Evolutionary conservation across 1,139 yeast species (phyloP), one percentile per base, ranked within the genome.

Genomic region (Kluyveromyces sp.): DNA sequence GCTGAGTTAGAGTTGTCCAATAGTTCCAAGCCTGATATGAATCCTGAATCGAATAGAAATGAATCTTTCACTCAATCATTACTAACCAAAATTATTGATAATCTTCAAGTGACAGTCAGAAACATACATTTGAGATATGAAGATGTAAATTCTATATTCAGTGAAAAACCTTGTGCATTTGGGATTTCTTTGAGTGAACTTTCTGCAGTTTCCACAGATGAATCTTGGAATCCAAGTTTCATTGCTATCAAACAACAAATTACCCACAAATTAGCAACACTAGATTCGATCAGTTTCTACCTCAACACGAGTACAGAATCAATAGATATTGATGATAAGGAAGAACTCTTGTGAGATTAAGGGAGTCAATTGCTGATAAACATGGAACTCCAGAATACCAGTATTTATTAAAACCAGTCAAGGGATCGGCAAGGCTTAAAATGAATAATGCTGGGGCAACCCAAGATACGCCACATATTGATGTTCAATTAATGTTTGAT

Each of bases 41-140:
- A 74, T 36, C 77, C 78, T 41, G 54, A 68, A 7, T 64, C 66
- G 3, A 70, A 77, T 28, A 70, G 73, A 51, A 83, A 82, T 60
- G 94, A 87, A 61, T 74, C 88, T 34, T 92, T 92, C 62, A 83
- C 96, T 3, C 96, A 90, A 56, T 82, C 92, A 39, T 71, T 94
- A 52, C 75, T 89, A 3, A 86, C 96, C 1, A 92, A 92, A 63
- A 83, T 92, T 53, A 83, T 92, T 36, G 98, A 94, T 64, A 94
- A 94, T 58, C 69, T 94, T 47, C 99, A 94, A 63, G 77, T 94
- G n/a, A 87, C 95, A 0, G 87, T 94, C 51, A 85, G 83, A 58
- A 88, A 88, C 59, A 92, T 94, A 50, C 98, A 94, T 64, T 66
- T 94, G 21, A 75, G 98, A 48, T 92, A 90, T 60, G 98, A 94